A percentile compares a stretch with the other conserved stretches of the same genome.
These are phyloP conservation scores for Acer campestre DNA, from an alignment of 345 rosid genomes.

Conservation along the genomic window DNA sequence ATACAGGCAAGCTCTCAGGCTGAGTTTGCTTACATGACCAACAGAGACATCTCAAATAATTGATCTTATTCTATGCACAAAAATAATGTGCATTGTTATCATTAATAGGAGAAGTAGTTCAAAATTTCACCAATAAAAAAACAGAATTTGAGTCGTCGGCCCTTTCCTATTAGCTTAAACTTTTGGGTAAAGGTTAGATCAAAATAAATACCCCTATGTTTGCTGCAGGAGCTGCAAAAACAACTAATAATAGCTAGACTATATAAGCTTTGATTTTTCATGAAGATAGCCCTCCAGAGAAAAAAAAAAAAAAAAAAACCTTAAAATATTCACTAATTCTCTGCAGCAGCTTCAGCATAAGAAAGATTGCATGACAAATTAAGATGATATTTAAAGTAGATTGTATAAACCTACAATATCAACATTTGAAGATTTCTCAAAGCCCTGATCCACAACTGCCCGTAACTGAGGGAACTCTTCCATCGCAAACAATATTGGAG, in stretches of 20 bases:
- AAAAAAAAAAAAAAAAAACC: background rate
- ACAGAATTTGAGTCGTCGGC: background rate
- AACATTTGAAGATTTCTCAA: slow-evolving; percentile 63
- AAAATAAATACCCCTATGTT: background rate
- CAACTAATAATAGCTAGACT: background rate
- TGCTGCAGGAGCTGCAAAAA: background rate
- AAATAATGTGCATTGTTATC: background rate
- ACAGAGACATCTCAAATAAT: background rate
- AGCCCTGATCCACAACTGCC: slow-evolving; percentile 58
- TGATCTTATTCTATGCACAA: background rate
- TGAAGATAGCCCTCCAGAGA: background rate
- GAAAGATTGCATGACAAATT: background rate
- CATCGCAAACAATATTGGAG: slow-evolving; percentile 86
- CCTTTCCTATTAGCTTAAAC: too few species aligned
- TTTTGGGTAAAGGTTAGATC: background rate
- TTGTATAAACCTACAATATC: slow-evolving; percentile 52
- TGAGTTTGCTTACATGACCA: background rate
- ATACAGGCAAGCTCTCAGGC: background rate
- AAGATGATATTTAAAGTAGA: background rate
- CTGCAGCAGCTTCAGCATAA: background rate
- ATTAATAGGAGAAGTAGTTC: background rate
- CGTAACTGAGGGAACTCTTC: slow-evolving; percentile 88
- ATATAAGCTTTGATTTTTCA: too few species aligned
- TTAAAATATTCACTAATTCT: background rate
- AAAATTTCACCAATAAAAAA: background rate